A percentile compares a stretch with the other conserved stretches of the same genome.
Evolutionary conservation across 2,329 filamentous ascomycete species (phyloP).

Genomic region (Tolypocladium tundrense): DNA sequence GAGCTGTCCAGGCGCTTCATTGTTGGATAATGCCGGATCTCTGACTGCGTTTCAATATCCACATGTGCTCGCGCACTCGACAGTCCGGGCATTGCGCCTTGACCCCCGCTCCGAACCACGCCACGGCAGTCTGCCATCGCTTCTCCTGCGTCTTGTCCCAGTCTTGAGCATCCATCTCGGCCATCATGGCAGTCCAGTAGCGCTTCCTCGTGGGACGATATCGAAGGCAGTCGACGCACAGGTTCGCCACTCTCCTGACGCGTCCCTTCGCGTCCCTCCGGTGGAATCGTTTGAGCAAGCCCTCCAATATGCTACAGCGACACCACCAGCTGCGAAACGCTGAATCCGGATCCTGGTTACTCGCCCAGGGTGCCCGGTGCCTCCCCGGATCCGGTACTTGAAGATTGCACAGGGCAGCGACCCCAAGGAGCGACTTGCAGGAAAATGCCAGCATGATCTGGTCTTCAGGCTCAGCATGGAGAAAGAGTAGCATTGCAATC

Average conservation of each 20-base stretch:
- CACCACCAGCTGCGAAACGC: neutral
- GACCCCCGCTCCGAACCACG: constrained; percentile 7
- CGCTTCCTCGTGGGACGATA: constrained; percentile 10
- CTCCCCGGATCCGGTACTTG: neutral
- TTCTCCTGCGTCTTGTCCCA: constrained; percentile 5
- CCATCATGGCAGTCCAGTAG: constrained; percentile 8
- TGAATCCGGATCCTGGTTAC: neutral
- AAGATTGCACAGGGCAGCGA: neutral
- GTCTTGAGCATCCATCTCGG: neutral
- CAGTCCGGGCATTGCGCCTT: constrained; percentile 13
- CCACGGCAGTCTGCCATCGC: constrained; percentile 5
- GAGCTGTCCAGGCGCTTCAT: too few relatives aligned
- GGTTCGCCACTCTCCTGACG: constrained; percentile 6
- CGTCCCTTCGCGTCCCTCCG: constrained; percentile 7
- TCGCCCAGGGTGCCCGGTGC: constrained; percentile 3
- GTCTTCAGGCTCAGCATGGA: neutral
- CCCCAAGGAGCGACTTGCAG: neutral
- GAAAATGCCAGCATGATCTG: neutral
- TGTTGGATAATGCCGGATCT: too few relatives aligned
- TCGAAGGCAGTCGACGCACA: constrained; percentile 12
- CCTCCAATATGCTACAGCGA: constrained; percentile 5
- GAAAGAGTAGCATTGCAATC: neutral
- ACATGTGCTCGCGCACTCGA: constrained; percentile 1
- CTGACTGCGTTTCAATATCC: too few relatives aligned
- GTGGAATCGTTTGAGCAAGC: constrained; percentile 8